A percentile compares a stretch with the other conserved stretches of the same genome.
These are phyloP conservation scores for Candida jianshihensis DNA, from an alignment of 805 yeast species.

Conservation along the genomic window DNA sequence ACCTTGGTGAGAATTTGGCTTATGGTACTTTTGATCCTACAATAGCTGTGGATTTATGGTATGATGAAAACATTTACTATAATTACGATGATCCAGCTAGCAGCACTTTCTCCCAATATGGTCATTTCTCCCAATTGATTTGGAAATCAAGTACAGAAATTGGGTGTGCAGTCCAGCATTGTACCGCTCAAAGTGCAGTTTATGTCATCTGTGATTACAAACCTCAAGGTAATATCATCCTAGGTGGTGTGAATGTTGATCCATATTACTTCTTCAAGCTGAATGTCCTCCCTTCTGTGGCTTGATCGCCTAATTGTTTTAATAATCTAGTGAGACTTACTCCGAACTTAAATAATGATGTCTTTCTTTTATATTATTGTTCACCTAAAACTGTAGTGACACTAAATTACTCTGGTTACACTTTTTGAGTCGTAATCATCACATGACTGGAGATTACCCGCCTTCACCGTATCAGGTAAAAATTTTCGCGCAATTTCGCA, in stretches of 20 bases:
- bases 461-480: background rate
- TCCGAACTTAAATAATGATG: too few relatives aligned
- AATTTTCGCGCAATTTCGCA: background rate
- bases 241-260: slow-evolving; percentile 18
- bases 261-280: slow-evolving; percentile 31
- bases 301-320: too few relatives aligned
- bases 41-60: slow-evolving; percentile 63
- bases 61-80: slow-evolving; percentile 53
- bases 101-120: slow-evolving; percentile 3
- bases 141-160: slow-evolving; percentile 57
- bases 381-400: too few relatives aligned
- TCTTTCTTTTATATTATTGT: too few relatives aligned
- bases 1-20: slow-evolving; percentile 76
- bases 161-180: slow-evolving; percentile 47
- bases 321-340: too few relatives aligned
- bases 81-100: slow-evolving; percentile 39
- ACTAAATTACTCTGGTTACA: too few relatives aligned
- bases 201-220: slow-evolving; percentile 68
- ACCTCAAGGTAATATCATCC: slow-evolving; percentile 42
- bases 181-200: slow-evolving; percentile 29
- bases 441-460: too few relatives aligned
- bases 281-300: slow-evolving; percentile 36
- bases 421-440: too few relatives aligned
- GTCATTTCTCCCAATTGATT: slow-evolving; percentile 71
- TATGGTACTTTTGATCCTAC: slow-evolving; percentile 42